Percentiles rank a stretch among this genome's conserved stretches.
Conservation (phyloP, 129 eudicot genomes). For the Cynara cardunculus region DNA sequence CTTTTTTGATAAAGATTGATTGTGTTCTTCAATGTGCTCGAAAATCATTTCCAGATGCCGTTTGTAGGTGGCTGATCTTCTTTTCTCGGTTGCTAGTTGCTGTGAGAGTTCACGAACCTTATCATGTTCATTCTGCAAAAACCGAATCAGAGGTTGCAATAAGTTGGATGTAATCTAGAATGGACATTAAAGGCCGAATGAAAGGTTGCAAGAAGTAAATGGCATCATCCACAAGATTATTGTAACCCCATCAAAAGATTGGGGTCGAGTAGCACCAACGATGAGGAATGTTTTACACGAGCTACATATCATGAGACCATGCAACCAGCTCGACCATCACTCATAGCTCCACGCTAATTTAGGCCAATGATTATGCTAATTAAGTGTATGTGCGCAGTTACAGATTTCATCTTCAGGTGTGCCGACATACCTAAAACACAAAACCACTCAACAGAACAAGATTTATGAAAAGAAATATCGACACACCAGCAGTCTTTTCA, state of each 20-base stretch:
- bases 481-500: too few relatives aligned
- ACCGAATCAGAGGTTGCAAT: background rate
- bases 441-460: too few relatives aligned
- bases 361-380: background rate
- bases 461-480: too few relatives aligned
- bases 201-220: background rate
- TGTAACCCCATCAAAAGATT: background rate
- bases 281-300: too few relatives aligned
- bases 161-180: background rate
- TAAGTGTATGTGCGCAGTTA: background rate
- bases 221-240: background rate
- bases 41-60: constrained; percentile 77
- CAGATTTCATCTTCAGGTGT: too few relatives aligned
- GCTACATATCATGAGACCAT: too few relatives aligned
- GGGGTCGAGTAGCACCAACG: too few relatives aligned
- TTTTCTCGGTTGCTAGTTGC: constrained; percentile 85
- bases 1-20: constrained; percentile 36
- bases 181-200: background rate
- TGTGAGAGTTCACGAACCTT: constrained; percentile 88
- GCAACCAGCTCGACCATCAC: too few relatives aligned
- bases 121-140: constrained; percentile 14
- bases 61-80: constrained; percentile 77
- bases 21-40: constrained; percentile 91
- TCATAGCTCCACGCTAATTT: too few relatives aligned
- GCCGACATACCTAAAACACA: too few relatives aligned